Base-by-base conservation (phyloP, 371 early-diverging fungal species). In the Synchytrium microbalum region DNA sequence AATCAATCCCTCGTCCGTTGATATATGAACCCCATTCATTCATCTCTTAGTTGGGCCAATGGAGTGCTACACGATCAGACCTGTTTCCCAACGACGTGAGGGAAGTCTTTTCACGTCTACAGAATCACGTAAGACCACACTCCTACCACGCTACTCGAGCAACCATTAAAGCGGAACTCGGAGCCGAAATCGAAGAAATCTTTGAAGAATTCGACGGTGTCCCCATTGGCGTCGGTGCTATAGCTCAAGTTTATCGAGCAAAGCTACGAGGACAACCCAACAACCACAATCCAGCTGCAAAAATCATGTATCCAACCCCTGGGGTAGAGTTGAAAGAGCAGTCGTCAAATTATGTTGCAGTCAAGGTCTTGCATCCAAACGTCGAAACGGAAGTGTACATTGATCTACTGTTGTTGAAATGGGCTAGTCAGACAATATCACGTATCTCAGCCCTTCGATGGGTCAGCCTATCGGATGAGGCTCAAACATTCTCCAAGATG, bases 11-110 rank as follows among this genome's bases (percentile, higher is more conserved):
- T 58, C 58, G 13, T 59, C 64, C 60, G 58, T 62, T 30, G 54
- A 31, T 26, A 54, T 57, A 51, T 10, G 56, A 30, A 0, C 31
- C 24, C 64, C 26, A 65, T 10, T 14, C 2, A 23, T 62, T 5
- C 26, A 33, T 5, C 3, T 23, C 13, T 51, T 68, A 90, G 87
- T 74, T 99, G 5, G 90, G 92, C 0, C 99, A 99, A 80, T 99
- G 95, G 93, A 91, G 95, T 3, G 90, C 93, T 19, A 92, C 95
- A 19, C 79, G 98, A 46, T 81, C 88, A 10, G 99, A 99, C 70
- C 75, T 96, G 3, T 92, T 99, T 58, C 91, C 91, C 0, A 71
- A 74, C 2, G 84, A 88, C 57, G 75, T 95, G 13, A 92, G 96
- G 66, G 33, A 60, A 2, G 84, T 82, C 51, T 80, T 99, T 3